A percentile compares a stretch with the other conserved stretches of the same genome.
These are phyloP conservation scores for Xylariaceae sp. DNA, from an alignment of 2,329 filamentous ascomycete species.

Conservation along the genomic window DNA sequence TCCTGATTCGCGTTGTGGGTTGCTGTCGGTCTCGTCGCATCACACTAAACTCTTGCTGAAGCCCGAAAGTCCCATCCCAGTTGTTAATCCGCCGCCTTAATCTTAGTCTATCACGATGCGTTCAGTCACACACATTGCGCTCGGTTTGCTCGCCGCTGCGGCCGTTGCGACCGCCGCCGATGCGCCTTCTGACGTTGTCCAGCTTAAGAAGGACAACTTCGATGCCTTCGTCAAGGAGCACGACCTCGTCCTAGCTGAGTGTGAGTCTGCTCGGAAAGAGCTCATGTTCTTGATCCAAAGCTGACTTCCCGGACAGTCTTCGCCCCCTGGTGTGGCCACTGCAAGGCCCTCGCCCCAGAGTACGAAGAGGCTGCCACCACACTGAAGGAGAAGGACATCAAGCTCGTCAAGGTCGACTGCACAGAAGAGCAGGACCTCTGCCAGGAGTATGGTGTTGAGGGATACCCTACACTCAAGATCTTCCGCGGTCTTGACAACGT, in stretches of 20 bases:
- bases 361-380: conserved; percentile 82
- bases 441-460: conserved; percentile 84
- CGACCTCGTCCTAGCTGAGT: conserved; percentile 89
- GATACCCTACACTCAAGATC: conserved; percentile 97
- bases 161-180: conserved; percentile 57
- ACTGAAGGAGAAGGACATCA: conserved; percentile 83
- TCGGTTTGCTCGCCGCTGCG: conserved; percentile 50
- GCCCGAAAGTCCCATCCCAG: background rate
- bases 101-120: conserved; percentile 26
- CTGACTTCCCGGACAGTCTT: conserved; percentile 60
- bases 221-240: conserved; percentile 78
- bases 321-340: conserved; percentile 95
- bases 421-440: conserved; percentile 91
- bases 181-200: conserved; percentile 71
- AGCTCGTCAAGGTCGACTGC: conserved; percentile 85
- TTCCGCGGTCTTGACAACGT: conserved; percentile 86
- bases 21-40: background rate
- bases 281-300: conserved; percentile 12
- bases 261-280: conserved; percentile 45
- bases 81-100: conserved; percentile 8
- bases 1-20: background rate
- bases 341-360: conserved; percentile 93
- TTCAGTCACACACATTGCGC: conserved; percentile 37
- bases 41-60: background rate
- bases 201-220: conserved; percentile 83